phyloP scores from a whole-genome alignment of 257 asterid species.

The Gentiana straminea region DNA sequence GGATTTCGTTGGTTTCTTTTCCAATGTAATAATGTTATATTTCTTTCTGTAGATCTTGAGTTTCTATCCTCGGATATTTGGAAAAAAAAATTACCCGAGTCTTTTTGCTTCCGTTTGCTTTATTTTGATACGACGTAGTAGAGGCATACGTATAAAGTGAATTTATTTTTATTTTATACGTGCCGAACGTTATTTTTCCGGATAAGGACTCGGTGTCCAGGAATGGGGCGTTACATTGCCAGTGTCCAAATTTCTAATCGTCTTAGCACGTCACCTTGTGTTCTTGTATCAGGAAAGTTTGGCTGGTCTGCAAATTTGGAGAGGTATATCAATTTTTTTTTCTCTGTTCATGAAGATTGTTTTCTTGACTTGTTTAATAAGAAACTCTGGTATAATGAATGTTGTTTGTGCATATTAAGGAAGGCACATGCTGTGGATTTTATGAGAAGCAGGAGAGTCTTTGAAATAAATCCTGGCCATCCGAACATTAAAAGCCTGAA shows the following conservation, averaged over 20 bases:
- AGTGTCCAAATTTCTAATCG: constrained; percentile 91
- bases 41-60: no score
- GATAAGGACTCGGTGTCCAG: no score
- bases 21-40: no score
- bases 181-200: no score
- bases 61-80: no score
- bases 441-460: constrained; percentile 86
- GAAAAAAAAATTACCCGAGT: no score
- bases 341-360: neutral
- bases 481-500: constrained; percentile 65
- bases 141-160: no score
- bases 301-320: constrained; percentile 99
- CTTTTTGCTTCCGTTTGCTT: no score
- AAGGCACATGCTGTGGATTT: constrained; percentile 78
- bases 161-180: no score
- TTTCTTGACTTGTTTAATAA: neutral
- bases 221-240: constrained; percentile 12
- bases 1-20: no score
- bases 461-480: constrained; percentile 95
- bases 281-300: constrained; percentile 93
- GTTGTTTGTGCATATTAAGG: constrained; percentile 58
- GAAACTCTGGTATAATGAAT: constrained; percentile 2
- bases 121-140: no score
- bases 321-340: constrained; percentile 34
- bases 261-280: constrained; percentile 87